Evolutionary conservation across 1,284 basidiomycete species (phyloP), one percentile per base, ranked within the genome.

Genomic region (Naganishia liquefaciens): DNA sequence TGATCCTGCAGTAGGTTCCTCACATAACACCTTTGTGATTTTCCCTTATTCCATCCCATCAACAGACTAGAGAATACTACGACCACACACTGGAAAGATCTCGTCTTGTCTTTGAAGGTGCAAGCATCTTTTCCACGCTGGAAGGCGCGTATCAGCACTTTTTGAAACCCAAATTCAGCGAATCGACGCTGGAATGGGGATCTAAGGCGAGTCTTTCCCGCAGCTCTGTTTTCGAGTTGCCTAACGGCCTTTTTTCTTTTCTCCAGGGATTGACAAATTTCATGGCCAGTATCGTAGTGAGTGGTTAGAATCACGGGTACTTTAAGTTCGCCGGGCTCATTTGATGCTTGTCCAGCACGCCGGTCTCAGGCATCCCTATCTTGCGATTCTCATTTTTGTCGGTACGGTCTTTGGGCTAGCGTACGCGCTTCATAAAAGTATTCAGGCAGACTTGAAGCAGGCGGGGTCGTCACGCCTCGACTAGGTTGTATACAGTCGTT

Each of bases 1-100:
- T 0, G 88, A 95, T 77, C 90, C 94, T 66, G 79, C 84, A 70
- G 91, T 91, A 70, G 67, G 87, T 81, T 25, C 40, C 60, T 25
- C 4, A 13, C 33, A 37, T 37, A 37, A 10, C 33, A 37, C 33
- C 13, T 37, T 13, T 13, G 4, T 13, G 33, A 37, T 7, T 37
- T 10, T 37, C 54, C 21, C 23, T 19, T 37, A 7, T 46, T 4
- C 61, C 58, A 43, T 42, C 52, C 50, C 33, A 6, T 43, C 9
- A 15, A 37, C 52, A 74, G 70, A 65, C 64, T 39, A 70, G 68
- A 68, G 70, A 74, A 62, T 74, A 73, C 65, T 73, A 71, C 58
- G 73, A 69, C 71, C 90, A 88, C 78, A 84, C 69, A 72, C 91
- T 71, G 68, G 89, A 68, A 89, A 91, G 76, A 87, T 85, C 71